phyloP scores from a whole-genome alignment of 495 filamentous ascomycete species.

The Corynascus novoguineensis region DNA sequence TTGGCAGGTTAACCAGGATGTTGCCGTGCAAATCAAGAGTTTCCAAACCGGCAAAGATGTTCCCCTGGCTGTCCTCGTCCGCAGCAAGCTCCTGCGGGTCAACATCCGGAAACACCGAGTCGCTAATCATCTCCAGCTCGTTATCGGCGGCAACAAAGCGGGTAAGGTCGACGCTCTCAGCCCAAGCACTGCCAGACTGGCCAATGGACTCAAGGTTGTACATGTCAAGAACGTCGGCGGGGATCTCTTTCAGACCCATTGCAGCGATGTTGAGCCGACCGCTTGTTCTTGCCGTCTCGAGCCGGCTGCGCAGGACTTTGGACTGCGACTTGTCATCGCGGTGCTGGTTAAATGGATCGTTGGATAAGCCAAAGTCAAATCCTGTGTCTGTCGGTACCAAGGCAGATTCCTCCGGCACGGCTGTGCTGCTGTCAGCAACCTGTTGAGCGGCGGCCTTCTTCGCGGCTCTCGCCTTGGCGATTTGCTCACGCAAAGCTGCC shows the following conservation, averaged over 20 bases:
- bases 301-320: conserved; percentile 66
- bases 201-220: conserved; percentile 63
- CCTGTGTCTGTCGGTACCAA: conserved; percentile 45
- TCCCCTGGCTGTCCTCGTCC: conserved; percentile 59
- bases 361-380: conserved; percentile 48
- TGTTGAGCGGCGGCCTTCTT: conserved; percentile 53
- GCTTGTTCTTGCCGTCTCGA: conserved; percentile 68
- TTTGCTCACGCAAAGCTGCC: conserved; percentile 75
- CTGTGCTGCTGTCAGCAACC: conserved; percentile 23
- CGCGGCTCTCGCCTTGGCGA: conserved; percentile 89
- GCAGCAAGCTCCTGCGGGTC: conserved; percentile 50
- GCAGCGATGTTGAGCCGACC: conserved; percentile 87
- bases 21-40: conserved; percentile 84
- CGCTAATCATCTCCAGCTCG: conserved; percentile 68
- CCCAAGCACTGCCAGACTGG: conserved; percentile 64
- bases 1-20: conserved; percentile 60
- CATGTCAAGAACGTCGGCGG: conserved; percentile 82
- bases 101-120: conserved; percentile 70
- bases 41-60: conserved; percentile 80
- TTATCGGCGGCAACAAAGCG: conserved; percentile 89
- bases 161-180: conserved; percentile 88
- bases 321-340: conserved; percentile 53
- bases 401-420: conserved; percentile 35
- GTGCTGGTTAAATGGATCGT: conserved; percentile 64
- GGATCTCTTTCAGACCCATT: conserved; percentile 74